Percentiles rank a stretch among this genome's conserved stretches.
Conservation (phyloP, 2,329 filamentous ascomycete species). For the Neofusicoccum sp. region DNA sequence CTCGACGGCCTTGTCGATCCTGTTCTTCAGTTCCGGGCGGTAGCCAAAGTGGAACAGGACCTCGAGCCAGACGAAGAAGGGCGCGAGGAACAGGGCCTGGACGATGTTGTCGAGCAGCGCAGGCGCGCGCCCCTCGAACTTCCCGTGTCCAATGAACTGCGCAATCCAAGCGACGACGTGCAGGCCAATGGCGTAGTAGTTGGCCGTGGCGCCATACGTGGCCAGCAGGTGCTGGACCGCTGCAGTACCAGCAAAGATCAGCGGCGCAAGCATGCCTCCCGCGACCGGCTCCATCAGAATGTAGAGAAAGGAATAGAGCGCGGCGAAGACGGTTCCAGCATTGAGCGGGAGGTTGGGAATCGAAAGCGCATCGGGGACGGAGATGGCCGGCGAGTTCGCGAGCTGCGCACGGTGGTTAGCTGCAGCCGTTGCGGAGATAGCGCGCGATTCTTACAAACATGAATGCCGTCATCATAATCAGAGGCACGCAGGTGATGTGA, state of each 20-base stretch:
- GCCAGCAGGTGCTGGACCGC: conserved; percentile 73
- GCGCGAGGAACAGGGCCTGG: conserved; percentile 89
- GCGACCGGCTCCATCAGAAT: conserved; percentile 93
- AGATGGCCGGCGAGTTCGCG: conserved; percentile 59
- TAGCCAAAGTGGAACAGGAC: conserved; percentile 89
- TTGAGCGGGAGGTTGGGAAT: conserved; percentile 63
- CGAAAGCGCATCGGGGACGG: conserved; percentile 56
- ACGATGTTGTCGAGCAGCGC: conserved; percentile 88
- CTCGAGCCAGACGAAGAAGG: conserved; percentile 97
- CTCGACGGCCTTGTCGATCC: conserved; percentile 75
- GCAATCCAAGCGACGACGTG: conserved; percentile 77
- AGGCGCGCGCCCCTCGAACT: conserved; percentile 84
- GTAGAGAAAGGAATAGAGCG: conserved; percentile 77
- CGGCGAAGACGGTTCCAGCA: conserved; percentile 58
- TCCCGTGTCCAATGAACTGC: conserved; percentile 90
- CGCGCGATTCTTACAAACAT: conserved; percentile 62
- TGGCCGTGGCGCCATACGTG: conserved; percentile 61
- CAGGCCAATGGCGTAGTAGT: conserved; percentile 64
- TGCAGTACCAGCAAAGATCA: conserved; percentile 76
- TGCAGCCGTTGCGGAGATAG: not conserved
- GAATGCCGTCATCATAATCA: conserved; percentile 72
- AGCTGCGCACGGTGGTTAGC: conserved; percentile 42
- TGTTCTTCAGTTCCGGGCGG: conserved; percentile 79
- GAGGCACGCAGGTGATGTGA: conserved; percentile 77
- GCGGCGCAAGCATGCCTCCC: conserved; percentile 72